Evolutionary conservation across 2,329 filamentous ascomycete species (phyloP).

Genomic region (Rosellinia necatrix): DNA sequence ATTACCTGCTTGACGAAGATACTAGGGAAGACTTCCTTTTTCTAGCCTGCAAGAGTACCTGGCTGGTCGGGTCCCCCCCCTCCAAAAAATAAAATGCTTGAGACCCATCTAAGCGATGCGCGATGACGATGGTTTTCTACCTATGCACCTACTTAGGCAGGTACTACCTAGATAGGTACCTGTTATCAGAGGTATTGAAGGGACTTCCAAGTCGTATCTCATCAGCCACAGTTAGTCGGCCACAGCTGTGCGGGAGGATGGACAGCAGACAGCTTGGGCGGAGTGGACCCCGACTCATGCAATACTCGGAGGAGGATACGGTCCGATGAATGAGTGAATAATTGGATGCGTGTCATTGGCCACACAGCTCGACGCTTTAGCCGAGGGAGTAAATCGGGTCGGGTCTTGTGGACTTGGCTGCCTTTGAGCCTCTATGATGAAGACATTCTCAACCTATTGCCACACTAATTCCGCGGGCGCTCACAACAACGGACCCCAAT

Average conservation of each 20-base stretch:
- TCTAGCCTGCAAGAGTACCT: too few species aligned
- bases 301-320: slow-evolving; percentile 29
- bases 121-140: slow-evolving; percentile 22
- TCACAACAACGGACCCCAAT: slow-evolving; percentile 16
- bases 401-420: slow-evolving; percentile 19
- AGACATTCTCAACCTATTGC: slow-evolving; percentile 33
- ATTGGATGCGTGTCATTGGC: slow-evolving; percentile 38
- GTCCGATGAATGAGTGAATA: slow-evolving; percentile 38
- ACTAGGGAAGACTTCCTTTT: too few species aligned
- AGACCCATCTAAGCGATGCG: slow-evolving; percentile 13
- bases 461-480: slow-evolving; percentile 25
- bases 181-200: too few species aligned
- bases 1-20: too few species aligned
- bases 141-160: too few species aligned
- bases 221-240: slow-evolving; percentile 1
- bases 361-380: slow-evolving; percentile 30
- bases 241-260: too few species aligned
- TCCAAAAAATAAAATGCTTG: slow-evolving; percentile 23
- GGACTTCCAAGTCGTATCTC: too few species aligned
- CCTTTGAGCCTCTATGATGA: slow-evolving; percentile 36
- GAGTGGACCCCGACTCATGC: background rate
- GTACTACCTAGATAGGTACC: background rate
- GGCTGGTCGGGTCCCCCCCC: background rate
- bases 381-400: slow-evolving; percentile 39
- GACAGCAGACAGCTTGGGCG: background rate